phyloP scores from a whole-genome alignment of 768 basidiomycete species.

The Russula compacta region DNA sequence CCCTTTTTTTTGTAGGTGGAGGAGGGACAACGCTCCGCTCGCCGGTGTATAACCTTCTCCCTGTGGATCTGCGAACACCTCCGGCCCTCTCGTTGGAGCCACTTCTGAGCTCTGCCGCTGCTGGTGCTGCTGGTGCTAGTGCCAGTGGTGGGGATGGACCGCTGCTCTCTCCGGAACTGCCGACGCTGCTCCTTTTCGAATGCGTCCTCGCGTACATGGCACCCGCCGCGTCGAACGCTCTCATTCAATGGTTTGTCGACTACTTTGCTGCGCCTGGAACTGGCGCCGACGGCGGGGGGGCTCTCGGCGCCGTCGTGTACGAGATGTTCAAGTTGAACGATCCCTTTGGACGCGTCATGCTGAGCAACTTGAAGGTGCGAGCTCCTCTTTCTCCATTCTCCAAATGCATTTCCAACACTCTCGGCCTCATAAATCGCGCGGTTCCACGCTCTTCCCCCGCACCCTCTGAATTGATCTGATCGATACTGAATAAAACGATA shows the following conservation, averaged over 20 bases:
- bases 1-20: conserved; percentile 34
- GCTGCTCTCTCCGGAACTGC: conserved; percentile 50
- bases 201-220: conserved; percentile 89
- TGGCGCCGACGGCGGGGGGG: conserved; percentile 12
- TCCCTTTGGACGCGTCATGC: conserved; percentile 88
- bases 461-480: background rate
- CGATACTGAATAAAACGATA: background rate
- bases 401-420: too few relatives aligned
- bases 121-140: background rate
- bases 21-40: conserved; percentile 55
- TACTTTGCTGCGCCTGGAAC: conserved; percentile 30
- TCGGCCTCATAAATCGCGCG: too few relatives aligned
- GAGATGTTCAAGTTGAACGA: conserved; percentile 92
- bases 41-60: conserved; percentile 57
- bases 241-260: conserved; percentile 69
- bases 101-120: conserved; percentile 24
- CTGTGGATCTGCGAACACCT: conserved; percentile 63
- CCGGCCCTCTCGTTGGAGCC: conserved; percentile 41
- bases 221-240: conserved; percentile 42
- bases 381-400: background rate
- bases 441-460: background rate
- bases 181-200: conserved; percentile 85
- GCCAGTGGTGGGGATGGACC: conserved; percentile 12
- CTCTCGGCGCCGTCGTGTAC: conserved; percentile 62
- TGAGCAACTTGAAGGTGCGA: conserved; percentile 70